Evolutionary conservation across 768 basidiomycete genomes (phyloP).

Genomic region (Lactifluus volemus): DNA sequence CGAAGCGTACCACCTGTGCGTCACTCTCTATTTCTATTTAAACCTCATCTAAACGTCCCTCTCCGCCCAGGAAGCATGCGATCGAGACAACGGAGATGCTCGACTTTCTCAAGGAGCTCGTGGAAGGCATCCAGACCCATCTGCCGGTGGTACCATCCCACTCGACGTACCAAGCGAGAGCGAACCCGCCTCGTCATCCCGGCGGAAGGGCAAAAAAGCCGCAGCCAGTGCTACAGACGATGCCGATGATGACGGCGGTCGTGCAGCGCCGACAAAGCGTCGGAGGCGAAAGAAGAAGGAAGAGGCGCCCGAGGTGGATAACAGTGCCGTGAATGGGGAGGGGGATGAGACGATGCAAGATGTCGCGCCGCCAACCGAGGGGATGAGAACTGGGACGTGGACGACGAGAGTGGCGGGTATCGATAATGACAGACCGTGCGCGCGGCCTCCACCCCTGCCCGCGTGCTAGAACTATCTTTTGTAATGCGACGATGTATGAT

Average conservation of each 20-base stretch:
- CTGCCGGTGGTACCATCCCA: slow-evolving; percentile 71
- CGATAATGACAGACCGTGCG: neutral
- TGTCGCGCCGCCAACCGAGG: slow-evolving; percentile 14
- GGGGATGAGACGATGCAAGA: slow-evolving; percentile 29
- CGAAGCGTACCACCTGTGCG: slow-evolving; percentile 89
- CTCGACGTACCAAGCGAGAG: slow-evolving; percentile 56
- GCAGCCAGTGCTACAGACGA: slow-evolving; percentile 37
- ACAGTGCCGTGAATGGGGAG: slow-evolving; percentile 28
- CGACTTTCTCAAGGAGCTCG: slow-evolving; percentile 91
- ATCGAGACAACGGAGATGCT: slow-evolving; percentile 81
- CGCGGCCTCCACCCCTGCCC: neutral
- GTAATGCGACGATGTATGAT: slow-evolving; percentile 4
- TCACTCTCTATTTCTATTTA: slow-evolving; percentile 18
- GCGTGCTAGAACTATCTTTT: neutral
- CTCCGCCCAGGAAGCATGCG: slow-evolving; percentile 69
- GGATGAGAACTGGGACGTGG: slow-evolving; percentile 37
- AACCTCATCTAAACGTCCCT: neutral
- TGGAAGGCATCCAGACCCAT: slow-evolving; percentile 79
- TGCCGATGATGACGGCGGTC: slow-evolving; percentile 29
- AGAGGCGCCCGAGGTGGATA: slow-evolving; percentile 27
- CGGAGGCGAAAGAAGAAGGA: slow-evolving; percentile 44
- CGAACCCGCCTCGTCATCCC: slow-evolving; percentile 37
- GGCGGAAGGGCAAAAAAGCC: slow-evolving; percentile 51
- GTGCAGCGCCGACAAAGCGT: slow-evolving; percentile 33
- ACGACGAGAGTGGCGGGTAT: slow-evolving; percentile 19